Base-by-base conservation (phyloP, 352 stramenopile species). In the Phytophthora palmivora region DNA sequence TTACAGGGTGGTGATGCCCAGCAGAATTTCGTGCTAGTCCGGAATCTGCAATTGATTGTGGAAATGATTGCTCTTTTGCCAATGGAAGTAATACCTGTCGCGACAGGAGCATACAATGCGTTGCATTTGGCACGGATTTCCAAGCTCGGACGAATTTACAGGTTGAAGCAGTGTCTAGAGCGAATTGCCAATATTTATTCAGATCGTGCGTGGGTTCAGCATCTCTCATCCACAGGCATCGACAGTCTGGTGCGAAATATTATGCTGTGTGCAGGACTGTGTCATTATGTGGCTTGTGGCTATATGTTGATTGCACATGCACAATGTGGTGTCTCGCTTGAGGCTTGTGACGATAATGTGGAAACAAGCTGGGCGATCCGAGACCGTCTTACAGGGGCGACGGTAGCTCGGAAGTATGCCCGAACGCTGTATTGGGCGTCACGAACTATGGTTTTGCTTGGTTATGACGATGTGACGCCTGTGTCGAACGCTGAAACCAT, bases 291-390 rank as follows among this genome's bases (percentile, higher is more conserved):
- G 21, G 82, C 82, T 0, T 92, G 81, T 26, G 80, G 75, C 1
- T 94, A 92, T 66, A 88, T 94, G 72, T 57, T 89, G 26, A 63
- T 92, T 12, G 83, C 78, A 2, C 81, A 92, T 30, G 36, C 64
- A 8, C 66, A 79, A 16, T 94, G 85, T 36, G 85, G 85, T 4
- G 33, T 88, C 4, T 63, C 76, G 33, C 53, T 89, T 0, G 74
- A 87, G 34, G 55, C 74, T 22, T 94, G 85, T 34, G 54, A 76
- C 16, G 37, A 63, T 2, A 45, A 60, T 0, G 59, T 82, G n/a
- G 73, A 88, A 32, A 80, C 82, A 16, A 89, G 73, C 24, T 91
- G 83, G 83, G 77, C 78, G 7, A 74, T 88, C 18, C 71, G 72
- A 42, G 83, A 91, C 51, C 67, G 73, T 19, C 78, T 92, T 4